Evolutionary conservation across 225 moss, liverwort and hornwort species (phyloP).

Genomic region (Physcomitrium patens): DNA sequence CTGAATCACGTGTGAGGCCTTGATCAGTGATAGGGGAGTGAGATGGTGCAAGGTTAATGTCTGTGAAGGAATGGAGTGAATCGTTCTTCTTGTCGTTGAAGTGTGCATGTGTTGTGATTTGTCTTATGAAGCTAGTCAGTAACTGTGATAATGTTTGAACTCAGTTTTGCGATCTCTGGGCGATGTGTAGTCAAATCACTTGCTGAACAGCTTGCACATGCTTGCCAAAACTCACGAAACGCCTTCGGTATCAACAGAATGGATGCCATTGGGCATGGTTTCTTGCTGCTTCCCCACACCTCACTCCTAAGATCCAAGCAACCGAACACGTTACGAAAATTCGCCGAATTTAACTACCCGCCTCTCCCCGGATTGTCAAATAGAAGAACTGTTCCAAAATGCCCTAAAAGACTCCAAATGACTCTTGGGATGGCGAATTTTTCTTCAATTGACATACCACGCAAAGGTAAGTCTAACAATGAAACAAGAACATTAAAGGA

Average conservation of each 20-base stretch:
- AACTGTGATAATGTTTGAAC: too few relatives aligned
- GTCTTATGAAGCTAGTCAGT: neutral
- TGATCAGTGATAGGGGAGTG: neutral
- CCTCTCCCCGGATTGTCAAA: conserved; percentile 9
- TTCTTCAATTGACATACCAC: conserved; percentile 24
- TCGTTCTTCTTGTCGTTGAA: neutral
- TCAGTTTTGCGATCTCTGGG: neutral
- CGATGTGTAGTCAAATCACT: neutral
- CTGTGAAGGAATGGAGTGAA: neutral
- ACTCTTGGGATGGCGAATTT: conserved; percentile 15
- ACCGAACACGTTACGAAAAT: conserved; percentile 8
- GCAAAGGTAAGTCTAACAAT: conserved; percentile 9
- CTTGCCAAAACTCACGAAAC: neutral
- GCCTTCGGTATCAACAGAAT: conserved; percentile 3
- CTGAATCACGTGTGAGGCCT: too few relatives aligned
- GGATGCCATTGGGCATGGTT: conserved; percentile 35
- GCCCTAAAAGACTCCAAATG: neutral
- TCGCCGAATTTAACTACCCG: conserved; percentile 23
- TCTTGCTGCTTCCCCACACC: conserved; percentile 7
- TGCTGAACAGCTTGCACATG: neutral
- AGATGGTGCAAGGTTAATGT: neutral
- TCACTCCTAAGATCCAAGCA: conserved; percentile 9
- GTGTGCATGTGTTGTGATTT: neutral
- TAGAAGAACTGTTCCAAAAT: neutral
- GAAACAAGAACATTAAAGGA: neutral